A percentile compares a stretch with the other conserved stretches of the same genome.
Conservation (phyloP, 2,329 filamentous ascomycete genomes). For the Ophiosphaerella korrae region DNA sequence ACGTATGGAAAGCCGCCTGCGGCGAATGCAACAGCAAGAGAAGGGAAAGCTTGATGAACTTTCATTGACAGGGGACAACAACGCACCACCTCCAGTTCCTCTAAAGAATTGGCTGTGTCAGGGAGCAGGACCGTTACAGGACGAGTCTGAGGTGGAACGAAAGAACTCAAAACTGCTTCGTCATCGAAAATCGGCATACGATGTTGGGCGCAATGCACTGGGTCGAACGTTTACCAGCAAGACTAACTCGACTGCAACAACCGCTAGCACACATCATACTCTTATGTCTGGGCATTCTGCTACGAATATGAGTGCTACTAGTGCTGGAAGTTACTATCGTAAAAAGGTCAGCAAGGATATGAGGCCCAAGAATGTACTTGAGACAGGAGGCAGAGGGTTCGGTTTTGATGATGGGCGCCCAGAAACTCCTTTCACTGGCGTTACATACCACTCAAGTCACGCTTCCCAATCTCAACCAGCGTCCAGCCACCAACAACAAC, state of each 20-base stretch:
- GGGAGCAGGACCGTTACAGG: constrained; percentile 48
- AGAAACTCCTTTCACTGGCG: constrained; percentile 68
- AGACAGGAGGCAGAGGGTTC: constrained; percentile 50
- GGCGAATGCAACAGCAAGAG: constrained; percentile 66
- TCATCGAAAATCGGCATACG: constrained; percentile 77
- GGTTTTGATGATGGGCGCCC: constrained; percentile 51
- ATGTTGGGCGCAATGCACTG: constrained; percentile 71
- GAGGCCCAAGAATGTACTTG: constrained; percentile 68
- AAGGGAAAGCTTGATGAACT: constrained; percentile 53
- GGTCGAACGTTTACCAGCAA: constrained; percentile 86
- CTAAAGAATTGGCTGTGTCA: constrained; percentile 58
- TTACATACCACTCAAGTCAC: constrained; percentile 92
- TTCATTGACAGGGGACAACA: constrained; percentile 51
- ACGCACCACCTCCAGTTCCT: constrained; percentile 65
- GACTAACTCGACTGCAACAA: constrained; percentile 74
- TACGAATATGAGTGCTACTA: constrained; percentile 89
- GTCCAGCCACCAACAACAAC: constrained; percentile 52
- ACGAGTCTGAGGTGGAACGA: constrained; percentile 31
- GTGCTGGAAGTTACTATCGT: constrained; percentile 88
- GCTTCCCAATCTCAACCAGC: constrained; percentile 58
- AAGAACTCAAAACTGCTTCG: constrained; percentile 50
- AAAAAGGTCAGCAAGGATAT: constrained; percentile 61
- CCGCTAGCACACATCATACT: constrained; percentile 77
- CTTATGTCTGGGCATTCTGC: constrained; percentile 94
- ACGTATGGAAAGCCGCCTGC: constrained; percentile 84